Percentiles rank a stretch among this genome's conserved stretches.
Conservation (phyloP, 1,139 yeast species). For the Hyphopichia pseudoburtonii region DNA sequence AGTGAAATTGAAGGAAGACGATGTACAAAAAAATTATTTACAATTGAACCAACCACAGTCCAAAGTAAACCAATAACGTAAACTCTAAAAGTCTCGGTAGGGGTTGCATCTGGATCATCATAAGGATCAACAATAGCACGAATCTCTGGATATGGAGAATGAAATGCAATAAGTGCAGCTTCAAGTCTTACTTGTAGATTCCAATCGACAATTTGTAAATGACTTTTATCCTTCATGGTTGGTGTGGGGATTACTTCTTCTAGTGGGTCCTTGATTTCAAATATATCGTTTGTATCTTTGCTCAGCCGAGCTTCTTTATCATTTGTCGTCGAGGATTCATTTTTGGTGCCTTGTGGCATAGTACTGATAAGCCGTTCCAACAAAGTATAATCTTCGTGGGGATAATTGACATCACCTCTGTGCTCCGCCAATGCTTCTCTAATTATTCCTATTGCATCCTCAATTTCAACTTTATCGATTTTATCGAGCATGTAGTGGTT, state of each 20-base stretch:
- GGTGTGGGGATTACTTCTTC: no score
- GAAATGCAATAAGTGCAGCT: constrained; percentile 42
- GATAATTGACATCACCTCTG: constrained; percentile 42
- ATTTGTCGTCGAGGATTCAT: no score
- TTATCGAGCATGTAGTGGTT: constrained; percentile 31
- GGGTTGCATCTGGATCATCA: constrained; percentile 39
- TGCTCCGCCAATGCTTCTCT: constrained; percentile 42
- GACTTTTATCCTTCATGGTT: constrained; percentile 8
- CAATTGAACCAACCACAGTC: constrained; percentile 43
- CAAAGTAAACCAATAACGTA: constrained; percentile 41
- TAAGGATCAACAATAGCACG: constrained; percentile 46
- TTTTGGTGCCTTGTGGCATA: constrained; percentile 18
- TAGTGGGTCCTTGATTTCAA: not conserved
- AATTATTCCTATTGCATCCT: constrained; percentile 32
- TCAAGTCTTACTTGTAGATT: constrained; percentile 35
- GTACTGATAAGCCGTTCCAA: constrained; percentile 29
- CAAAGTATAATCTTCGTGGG: constrained; percentile 35
- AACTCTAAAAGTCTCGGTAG: constrained; percentile 43
- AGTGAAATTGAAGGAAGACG: constrained; percentile 41
- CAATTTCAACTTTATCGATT: constrained; percentile 20
- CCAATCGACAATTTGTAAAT: constrained; percentile 35
- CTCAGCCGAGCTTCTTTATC: no score
- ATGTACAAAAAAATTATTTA: constrained; percentile 46
- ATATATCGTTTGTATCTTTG: no score
- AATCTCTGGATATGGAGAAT: constrained; percentile 49